Evolutionary conservation across 768 basidiomycete species (phyloP), one percentile per base, ranked within the genome.

Genomic region (Royoungia palumana): DNA sequence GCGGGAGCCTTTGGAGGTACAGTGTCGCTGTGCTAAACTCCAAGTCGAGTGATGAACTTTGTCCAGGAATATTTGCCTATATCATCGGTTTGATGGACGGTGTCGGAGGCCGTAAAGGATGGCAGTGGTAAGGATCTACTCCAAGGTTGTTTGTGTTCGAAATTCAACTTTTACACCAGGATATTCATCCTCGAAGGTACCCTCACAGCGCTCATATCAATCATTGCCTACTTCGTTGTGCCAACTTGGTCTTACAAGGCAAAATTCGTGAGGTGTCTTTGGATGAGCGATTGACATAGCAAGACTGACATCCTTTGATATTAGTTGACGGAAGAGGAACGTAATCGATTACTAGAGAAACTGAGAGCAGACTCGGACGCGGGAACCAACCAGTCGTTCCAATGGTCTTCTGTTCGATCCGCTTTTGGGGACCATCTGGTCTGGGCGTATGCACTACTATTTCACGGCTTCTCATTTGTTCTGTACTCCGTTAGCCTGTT

Each of bases 1-100:
- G 79, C 82, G 7, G 82, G 83, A 22, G 82, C 83, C 2, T 84
- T 85, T 52, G 81, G 81, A 53, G 78, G 80, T 72, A 61, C 19
- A 16, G 2, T 3, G 22, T 8, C 4, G 14, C 34, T n/a, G 40
- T 41, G 22, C 16, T 32, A 12, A 28, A 41, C 16, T 10, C 17
- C 12, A 3, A 6, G 5, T 8, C 24, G 27, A 1, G 10, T 39
- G 20, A 53, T 11, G 21, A 44, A 8, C 40, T 20, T 17, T 51
- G 28, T 35, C 24, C 47, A 77, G 80, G 81, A 27, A 75, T 83
- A 46, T 70, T 83, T 8, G 82, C 82, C 7, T 83, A 75, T 54
- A 72, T 60, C 1, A 78, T 85, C 41, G 79, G 78, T 12, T 74
- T 79, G 53, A 83, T 83, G 79, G 71, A 81, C 21, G 80, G 80